Base-by-base conservation (phyloP, 2,329 filamentous ascomycete species). In the Diaporthe humulicola region DNA sequence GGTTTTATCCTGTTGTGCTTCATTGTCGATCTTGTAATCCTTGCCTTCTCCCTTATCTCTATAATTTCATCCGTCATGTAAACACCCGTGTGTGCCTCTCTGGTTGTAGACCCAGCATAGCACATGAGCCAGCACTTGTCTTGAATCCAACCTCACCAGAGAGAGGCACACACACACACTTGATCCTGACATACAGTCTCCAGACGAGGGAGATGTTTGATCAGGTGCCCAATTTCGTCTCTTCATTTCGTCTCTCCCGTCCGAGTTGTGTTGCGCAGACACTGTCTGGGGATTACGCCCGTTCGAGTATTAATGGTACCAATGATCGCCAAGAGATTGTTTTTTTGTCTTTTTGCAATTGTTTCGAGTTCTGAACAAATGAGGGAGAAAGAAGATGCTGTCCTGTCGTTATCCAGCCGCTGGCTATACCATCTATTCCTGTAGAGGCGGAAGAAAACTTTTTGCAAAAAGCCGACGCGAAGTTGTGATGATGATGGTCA, bases 401-500 rank as follows among this genome's bases (percentile, higher is more conserved):
- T 42, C 42, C 48, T 40, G 48, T 73, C 50, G 71, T 57, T 33
- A 61, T 40, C 64, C 64, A 70, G 57, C 48, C 74, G 57, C 71
- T 70, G 30, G 42, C 64, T 57, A 64, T 67, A 70, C 50, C 66
- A 66, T 75, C 71, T 73, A 73, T 56, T 57, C 30, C 56, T 40
- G 36, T 25, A 54, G 48, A 61, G 58, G 52, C 28, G 30, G 36
- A 42, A 52, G 48, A 40, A 52, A 67, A 74, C 61, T 48, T 42
- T 64, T 72, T 38, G 71, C 40, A 73, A 56, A 58, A 28, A 67
- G 57, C 45, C 70, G 57, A 73, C 64, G 66, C 57, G 50, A 54
- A 54, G 25, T 38, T 66, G 67, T 61, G 57, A 25, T 66, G 57
- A 25, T 66, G 36, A 73, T 69, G 22, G n/a, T 73, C 60, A 71